A percentile compares a stretch with the other conserved stretches of the same genome.
Evolutionary conservation across 1,284 basidiomycete genomes (phyloP).

Genomic region (Leccinum laetum): DNA sequence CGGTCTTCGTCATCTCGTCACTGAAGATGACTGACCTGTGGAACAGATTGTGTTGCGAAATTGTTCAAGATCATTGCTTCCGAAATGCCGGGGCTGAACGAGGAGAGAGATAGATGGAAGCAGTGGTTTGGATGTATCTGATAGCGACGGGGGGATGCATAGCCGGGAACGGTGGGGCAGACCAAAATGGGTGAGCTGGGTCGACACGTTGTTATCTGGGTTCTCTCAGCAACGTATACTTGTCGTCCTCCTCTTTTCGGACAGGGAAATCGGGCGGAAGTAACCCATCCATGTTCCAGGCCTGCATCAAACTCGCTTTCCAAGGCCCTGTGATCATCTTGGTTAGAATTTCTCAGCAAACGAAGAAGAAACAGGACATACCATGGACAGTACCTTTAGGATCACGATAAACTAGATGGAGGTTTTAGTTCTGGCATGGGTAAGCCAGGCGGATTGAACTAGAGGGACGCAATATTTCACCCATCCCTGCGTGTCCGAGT

Average conservation of each 20-base stretch:
- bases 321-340: slow-evolving; percentile 60
- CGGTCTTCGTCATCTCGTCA: slow-evolving; percentile 14
- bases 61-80: slow-evolving; percentile 41
- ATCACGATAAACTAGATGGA: slow-evolving; percentile 72
- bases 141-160: slow-evolving; percentile 17
- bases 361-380: slow-evolving; percentile 45
- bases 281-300: slow-evolving; percentile 80
- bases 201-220: slow-evolving; percentile 73
- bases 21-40: slow-evolving; percentile 11
- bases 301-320: slow-evolving; percentile 83
- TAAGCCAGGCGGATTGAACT: slow-evolving; percentile 78
- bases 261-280: slow-evolving; percentile 79
- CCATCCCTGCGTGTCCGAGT: slow-evolving; percentile 39
- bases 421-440: slow-evolving; percentile 64
- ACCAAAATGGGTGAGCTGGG: slow-evolving; percentile 72
- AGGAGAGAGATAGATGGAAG: slow-evolving; percentile 60
- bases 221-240: slow-evolving; percentile 69
- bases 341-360: slow-evolving; percentile 1
- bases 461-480: slow-evolving; percentile 56
- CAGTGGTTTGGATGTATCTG: slow-evolving; percentile 54
- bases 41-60: slow-evolving; percentile 44
- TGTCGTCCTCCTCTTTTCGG: slow-evolving; percentile 67
- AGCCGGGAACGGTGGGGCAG: slow-evolving; percentile 42
- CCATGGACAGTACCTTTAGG: slow-evolving; percentile 78
- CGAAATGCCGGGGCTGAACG: slow-evolving; percentile 1